Evolutionary conservation across 495 filamentous ascomycete species (phyloP).

Genomic region (Letharia lupina): DNA sequence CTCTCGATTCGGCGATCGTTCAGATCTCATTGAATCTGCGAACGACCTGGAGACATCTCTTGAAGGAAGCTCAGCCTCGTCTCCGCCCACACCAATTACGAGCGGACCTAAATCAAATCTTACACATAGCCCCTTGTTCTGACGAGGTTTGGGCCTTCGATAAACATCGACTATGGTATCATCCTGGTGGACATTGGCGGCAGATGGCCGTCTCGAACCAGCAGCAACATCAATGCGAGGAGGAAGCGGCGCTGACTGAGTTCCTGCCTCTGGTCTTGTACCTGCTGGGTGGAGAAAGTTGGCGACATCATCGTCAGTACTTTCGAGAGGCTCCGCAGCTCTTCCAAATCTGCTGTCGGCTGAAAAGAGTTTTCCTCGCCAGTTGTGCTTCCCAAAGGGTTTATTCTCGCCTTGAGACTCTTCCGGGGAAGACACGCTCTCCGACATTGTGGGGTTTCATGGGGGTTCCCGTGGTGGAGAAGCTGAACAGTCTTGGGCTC

Average conservation of each 20-base stretch:
- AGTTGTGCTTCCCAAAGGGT: slow-evolving; percentile 35
- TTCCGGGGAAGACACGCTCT: slow-evolving; percentile 12
- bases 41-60: slow-evolving; percentile 55
- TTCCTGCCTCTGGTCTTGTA: slow-evolving; percentile 22
- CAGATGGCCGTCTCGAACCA: slow-evolving; percentile 24
- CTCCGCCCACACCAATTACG: slow-evolving; percentile 74
- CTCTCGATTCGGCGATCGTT: not conserved
- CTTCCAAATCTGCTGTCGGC: slow-evolving; percentile 32
- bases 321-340: slow-evolving; percentile 23
- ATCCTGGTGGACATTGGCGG: slow-evolving; percentile 25
- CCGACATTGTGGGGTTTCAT: slow-evolving; percentile 12
- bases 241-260: slow-evolving; percentile 21
- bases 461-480: not conserved
- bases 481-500: not conserved
- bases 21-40: slow-evolving; percentile 29
- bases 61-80: slow-evolving; percentile 63
- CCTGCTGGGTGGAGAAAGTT: slow-evolving; percentile 35
- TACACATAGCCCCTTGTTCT: slow-evolving; percentile 59
- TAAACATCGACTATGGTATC: slow-evolving; percentile 21
- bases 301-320: slow-evolving; percentile 39
- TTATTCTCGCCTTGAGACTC: slow-evolving; percentile 30
- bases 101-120: slow-evolving; percentile 58
- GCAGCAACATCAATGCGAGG: slow-evolving; percentile 1
- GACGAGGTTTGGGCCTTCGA: slow-evolving; percentile 30
- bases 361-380: slow-evolving; percentile 43